Conservation (phyloP, 495 filamentous ascomycete species). For the Neurospora sp. region DNA sequence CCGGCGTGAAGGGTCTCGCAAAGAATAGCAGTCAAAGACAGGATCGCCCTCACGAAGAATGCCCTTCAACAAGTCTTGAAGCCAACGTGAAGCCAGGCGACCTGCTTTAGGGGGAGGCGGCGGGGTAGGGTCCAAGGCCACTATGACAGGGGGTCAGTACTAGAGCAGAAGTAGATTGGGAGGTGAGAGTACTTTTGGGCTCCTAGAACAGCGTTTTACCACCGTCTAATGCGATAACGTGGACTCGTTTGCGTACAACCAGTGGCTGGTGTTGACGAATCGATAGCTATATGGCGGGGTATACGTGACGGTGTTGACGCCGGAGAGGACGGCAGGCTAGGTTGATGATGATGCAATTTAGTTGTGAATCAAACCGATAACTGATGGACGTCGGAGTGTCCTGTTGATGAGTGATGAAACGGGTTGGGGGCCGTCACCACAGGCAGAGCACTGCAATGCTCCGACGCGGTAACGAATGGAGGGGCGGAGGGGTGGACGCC, state of each 20-base stretch:
- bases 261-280: not conserved
- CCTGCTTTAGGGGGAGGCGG: constrained; percentile 4
- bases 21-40: constrained; percentile 3
- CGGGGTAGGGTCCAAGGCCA: not conserved
- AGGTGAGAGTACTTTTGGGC: not conserved
- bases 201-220: not conserved
- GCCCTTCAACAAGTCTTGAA: constrained; percentile 18
- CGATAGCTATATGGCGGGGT: not conserved
- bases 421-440: not conserved
- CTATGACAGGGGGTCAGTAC: not conserved
- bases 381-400: not conserved
- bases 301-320: not conserved
- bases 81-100: constrained; percentile 13
- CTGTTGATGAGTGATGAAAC: not conserved
- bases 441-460: not conserved
- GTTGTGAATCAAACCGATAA: not conserved
- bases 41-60: not conserved
- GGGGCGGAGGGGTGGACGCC: not conserved
- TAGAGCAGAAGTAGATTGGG: not conserved
- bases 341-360: not conserved
- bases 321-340: not conserved
- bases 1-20: constrained; percentile 8
- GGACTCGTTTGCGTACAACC: not conserved
- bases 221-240: not conserved
- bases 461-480: not conserved